phyloP scores from a whole-genome alignment of 768 basidiomycete species.

The Boletellus sp. region DNA sequence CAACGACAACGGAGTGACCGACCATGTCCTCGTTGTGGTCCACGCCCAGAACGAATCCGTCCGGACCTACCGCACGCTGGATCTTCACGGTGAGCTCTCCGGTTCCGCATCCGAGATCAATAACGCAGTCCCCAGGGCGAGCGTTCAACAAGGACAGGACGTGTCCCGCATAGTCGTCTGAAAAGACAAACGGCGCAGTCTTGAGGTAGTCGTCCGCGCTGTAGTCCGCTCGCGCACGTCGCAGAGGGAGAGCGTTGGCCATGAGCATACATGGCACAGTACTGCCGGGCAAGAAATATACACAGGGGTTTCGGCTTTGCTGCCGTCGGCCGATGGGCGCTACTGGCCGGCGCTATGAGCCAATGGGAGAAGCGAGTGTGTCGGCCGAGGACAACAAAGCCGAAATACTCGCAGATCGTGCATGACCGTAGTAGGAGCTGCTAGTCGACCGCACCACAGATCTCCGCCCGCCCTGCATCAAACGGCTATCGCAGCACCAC shows the following conservation, averaged over 20 bases:
- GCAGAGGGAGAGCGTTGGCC: slow-evolving; percentile 1
- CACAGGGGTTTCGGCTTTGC: slow-evolving; percentile 11
- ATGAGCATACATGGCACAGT: slow-evolving; percentile 5
- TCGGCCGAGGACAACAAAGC: slow-evolving; percentile 21
- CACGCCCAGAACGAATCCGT: slow-evolving; percentile 61
- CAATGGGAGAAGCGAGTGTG: too few species aligned
- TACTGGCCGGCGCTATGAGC: too few species aligned
- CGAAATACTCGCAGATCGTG: too few species aligned
- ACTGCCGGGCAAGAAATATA: neutral
- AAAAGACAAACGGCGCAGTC: slow-evolving; percentile 69
- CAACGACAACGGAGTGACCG: slow-evolving; percentile 14
- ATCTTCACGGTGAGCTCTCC: slow-evolving; percentile 70
- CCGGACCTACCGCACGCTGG: slow-evolving; percentile 44
- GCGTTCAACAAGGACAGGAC: slow-evolving; percentile 62
- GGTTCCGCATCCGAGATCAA: slow-evolving; percentile 81
- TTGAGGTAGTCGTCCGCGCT: slow-evolving; percentile 58
- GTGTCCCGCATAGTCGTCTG: slow-evolving; percentile 42
- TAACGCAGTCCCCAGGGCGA: slow-evolving; percentile 61
- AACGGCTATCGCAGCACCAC: too few species aligned
- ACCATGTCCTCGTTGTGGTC: slow-evolving; percentile 78
- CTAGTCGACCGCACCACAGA: too few species aligned
- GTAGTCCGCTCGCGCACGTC: slow-evolving; percentile 40
- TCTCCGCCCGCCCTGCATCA: too few species aligned
- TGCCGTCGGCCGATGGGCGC: slow-evolving; percentile 21
- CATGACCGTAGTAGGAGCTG: too few species aligned